Base-by-base conservation (phyloP, 495 filamentous ascomycete genomes). In the Penicillium subrubescens region DNA sequence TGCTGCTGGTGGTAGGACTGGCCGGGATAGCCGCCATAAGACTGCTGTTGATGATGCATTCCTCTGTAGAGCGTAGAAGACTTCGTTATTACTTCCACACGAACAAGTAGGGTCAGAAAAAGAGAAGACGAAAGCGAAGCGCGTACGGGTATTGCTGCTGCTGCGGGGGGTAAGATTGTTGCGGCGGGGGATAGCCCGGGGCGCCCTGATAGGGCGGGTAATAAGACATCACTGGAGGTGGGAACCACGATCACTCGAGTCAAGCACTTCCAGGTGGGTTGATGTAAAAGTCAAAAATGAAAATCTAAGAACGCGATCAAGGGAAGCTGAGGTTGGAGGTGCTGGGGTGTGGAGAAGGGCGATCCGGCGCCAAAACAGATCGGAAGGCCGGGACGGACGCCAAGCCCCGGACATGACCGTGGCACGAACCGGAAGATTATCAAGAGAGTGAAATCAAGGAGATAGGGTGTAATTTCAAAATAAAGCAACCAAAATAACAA, bases 131-230 rank as follows among this genome's bases (percentile, higher is more conserved):
- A 52, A 64, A 64, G 64, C 72, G 76, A 73, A 58, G 56, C 56
- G 74, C 75, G 63, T 77, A 75, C 63, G 74, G 67, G 59, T 81
- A 77, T 51, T 76, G 76, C 50, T 74, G 78, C 63, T 74, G 78
- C 63, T 73, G 78, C 64, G 71, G 71, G 62, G 69, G 69, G 57
- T 70, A 72, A 50, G 63, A 50, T 34, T 65, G 76, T 64, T 83
- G 80, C 58, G 73, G 81, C 63, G 82, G 81, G 67, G 81, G 82
- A 67, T 86, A 84, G 44, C 79, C 80, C 65, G 82, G 79, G 50
- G 73, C 67, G 50, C 79, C 81, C 48, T 73, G 73, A 61, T 81
- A 81, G 37, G 81, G 78, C 35, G 81, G 82, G 62, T 84, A 86
- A 64, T 82, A 84, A 60, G 83, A 86, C 83, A 86, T 86, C 61